These are phyloP conservation scores for Streptanthus diversifolius DNA, from an alignment of 345 rosid species.

Conservation along the genomic window DNA sequence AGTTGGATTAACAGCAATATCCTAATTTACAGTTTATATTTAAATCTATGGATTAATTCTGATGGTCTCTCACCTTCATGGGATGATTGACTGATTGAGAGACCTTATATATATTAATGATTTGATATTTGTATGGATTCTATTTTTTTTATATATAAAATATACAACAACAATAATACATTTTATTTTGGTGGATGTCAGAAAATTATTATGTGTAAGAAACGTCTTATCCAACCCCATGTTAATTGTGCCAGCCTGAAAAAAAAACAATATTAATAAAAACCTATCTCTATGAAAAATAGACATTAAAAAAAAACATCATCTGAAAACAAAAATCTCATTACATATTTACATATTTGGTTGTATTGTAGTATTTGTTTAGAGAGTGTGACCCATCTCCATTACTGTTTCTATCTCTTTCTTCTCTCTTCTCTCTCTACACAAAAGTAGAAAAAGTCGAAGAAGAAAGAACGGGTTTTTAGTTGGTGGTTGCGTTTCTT, in stretches of 20 bases:
- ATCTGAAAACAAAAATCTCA: background rate
- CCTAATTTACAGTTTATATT: background rate
- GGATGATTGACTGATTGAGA: conserved; percentile 5
- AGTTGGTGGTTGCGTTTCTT: conserved; percentile 48
- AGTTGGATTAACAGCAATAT: background rate
- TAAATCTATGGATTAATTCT: background rate
- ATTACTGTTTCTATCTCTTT: conserved; percentile 19
- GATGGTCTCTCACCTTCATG: background rate
- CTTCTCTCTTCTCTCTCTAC: background rate
- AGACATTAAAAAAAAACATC: background rate
- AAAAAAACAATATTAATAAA: background rate
- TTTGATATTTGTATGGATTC: background rate
- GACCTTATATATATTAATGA: background rate
- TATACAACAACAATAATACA: background rate
- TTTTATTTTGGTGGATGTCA: conserved; percentile 13
- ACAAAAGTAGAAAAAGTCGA: conserved; percentile 32
- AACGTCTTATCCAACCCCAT: conserved; percentile 32
- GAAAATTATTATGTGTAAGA: conserved; percentile 26
- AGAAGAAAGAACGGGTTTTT: conserved; percentile 47
- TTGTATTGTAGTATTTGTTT: background rate
- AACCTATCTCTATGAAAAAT: background rate
- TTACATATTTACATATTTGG: background rate
- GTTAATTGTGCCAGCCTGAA: conserved; percentile 32
- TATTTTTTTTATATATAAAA: background rate
- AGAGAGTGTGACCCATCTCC: conserved; percentile 27